Evolutionary conservation across 441 rosid species (phyloP).

Genomic region (Pelargonium hybrid): DNA sequence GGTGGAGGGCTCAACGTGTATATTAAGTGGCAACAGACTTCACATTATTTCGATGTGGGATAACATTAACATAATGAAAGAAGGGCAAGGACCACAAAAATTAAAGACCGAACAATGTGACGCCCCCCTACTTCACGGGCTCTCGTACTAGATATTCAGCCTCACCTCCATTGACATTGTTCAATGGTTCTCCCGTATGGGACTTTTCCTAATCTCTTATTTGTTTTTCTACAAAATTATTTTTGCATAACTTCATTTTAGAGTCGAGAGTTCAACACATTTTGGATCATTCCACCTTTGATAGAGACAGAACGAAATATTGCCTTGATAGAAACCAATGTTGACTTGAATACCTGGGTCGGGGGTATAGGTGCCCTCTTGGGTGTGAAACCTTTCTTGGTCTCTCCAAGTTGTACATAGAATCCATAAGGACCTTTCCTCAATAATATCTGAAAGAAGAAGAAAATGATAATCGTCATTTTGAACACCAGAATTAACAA

Average conservation of each 20-base stretch:
- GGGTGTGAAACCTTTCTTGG: slow-evolving; percentile 5
- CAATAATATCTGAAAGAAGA: slow-evolving; percentile 1
- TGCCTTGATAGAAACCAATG: not conserved
- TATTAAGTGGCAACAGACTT: no score
- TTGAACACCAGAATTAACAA: not conserved
- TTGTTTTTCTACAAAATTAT: not conserved
- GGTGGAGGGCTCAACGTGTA: no score
- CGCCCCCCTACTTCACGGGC: no score
- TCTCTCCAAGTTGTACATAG: slow-evolving; percentile 5
- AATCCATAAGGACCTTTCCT: slow-evolving; percentile 2
- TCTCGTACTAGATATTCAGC: no score
- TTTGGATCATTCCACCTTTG: not conserved
- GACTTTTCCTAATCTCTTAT: not conserved
- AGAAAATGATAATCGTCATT: not conserved
- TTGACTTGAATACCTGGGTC: not conserved
- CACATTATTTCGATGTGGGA: no score
- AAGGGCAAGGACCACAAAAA: not conserved
- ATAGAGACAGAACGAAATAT: not conserved
- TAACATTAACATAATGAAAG: no score
- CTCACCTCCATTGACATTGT: no score
- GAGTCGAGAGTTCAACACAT: not conserved
- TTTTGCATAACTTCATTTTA: not conserved
- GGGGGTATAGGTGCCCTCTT: slow-evolving; percentile 3
- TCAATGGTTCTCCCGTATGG: not conserved
- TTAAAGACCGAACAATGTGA: not conserved